phyloP scores from a whole-genome alignment of 192 early-diverging fungal genomes.

The Globomyces pollinis-pini region DNA sequence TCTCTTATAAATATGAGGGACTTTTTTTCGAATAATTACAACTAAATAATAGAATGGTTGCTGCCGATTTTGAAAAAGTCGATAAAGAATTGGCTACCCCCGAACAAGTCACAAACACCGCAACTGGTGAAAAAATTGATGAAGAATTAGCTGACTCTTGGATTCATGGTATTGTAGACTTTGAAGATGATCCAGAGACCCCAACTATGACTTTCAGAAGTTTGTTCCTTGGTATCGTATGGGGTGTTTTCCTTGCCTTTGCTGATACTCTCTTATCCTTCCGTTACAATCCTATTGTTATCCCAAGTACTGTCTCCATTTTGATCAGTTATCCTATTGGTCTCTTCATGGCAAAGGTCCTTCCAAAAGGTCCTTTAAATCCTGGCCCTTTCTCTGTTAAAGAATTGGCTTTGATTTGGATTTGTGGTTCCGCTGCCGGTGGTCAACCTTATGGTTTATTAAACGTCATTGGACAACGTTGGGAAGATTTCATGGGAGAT shows the following conservation, averaged over 20 bases:
- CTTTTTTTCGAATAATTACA: too few species aligned
- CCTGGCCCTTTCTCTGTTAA: conserved; percentile 77
- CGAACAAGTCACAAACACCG: too few species aligned
- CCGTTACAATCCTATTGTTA: conserved; percentile 67
- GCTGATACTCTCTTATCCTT: conserved; percentile 48
- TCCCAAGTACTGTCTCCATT: conserved; percentile 65
- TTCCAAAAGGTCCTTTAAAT: conserved; percentile 57
- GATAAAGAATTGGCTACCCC: neutral
- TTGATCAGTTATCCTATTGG: conserved; percentile 73
- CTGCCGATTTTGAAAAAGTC: neutral
- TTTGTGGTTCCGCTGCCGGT: conserved; percentile 63
- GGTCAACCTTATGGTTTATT: conserved; percentile 53
- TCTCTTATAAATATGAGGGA: too few species aligned
- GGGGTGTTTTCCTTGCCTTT: conserved; percentile 11
- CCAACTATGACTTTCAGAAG: conserved; percentile 28
- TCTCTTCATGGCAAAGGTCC: conserved; percentile 47
- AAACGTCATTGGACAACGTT: conserved; percentile 26
- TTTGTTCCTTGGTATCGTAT: conserved; percentile 20
- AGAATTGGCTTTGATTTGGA: conserved; percentile 72
- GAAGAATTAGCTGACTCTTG: conserved; percentile 2
- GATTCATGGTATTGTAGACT: conserved; percentile 7
- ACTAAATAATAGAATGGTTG: too few species aligned
- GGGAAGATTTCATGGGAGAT: conserved; percentile 11
- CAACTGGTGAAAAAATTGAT: too few species aligned
- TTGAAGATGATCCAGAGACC: conserved; percentile 24